These are phyloP conservation scores for Sicyos edulis DNA, from an alignment of 306 rosid species.

Conservation along the genomic window DNA sequence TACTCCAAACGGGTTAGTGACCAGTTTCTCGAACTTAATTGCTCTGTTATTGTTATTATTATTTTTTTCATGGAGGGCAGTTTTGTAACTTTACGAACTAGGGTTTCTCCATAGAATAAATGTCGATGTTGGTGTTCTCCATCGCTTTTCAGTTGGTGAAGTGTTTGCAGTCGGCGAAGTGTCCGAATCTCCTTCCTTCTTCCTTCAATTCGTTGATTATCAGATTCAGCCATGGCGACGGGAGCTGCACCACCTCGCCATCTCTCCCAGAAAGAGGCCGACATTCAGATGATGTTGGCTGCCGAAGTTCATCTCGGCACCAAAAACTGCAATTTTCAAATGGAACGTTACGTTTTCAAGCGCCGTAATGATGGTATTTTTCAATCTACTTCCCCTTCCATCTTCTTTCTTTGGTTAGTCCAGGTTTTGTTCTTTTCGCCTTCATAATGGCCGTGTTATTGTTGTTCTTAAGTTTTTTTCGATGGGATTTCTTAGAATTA, in stretches of 20 bases:
- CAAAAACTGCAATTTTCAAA: slow-evolving; percentile 71
- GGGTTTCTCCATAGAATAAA: slow-evolving; percentile 2
- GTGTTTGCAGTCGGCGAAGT: not conserved
- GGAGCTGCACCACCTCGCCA: slow-evolving; percentile 35
- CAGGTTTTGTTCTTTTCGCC: too few relatives aligned
- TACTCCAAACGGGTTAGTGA: too few relatives aligned
- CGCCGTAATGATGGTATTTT: too few relatives aligned
- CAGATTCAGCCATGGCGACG: slow-evolving; percentile 42
- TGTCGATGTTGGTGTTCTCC: not conserved
- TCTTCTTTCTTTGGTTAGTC: too few relatives aligned
- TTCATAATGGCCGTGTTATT: too few relatives aligned
- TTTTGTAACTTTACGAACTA: not conserved
- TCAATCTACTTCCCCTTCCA: too few relatives aligned
- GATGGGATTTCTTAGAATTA: not conserved
- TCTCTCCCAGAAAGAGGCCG: slow-evolving; percentile 71
- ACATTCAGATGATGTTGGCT: slow-evolving; percentile 83
- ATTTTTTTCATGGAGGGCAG: not conserved
- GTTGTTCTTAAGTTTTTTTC: too few relatives aligned
- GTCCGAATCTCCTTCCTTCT: not conserved
- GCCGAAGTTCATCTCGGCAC: slow-evolving; percentile 89
- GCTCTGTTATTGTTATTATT: too few relatives aligned
- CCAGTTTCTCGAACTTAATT: too few relatives aligned
- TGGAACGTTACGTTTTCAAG: slow-evolving; percentile 88
- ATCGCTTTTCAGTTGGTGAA: not conserved
- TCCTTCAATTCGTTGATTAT: not conserved